Base-by-base conservation (phyloP, 1,284 basidiomycete genomes). In the Agroathelia rolfsii region DNA sequence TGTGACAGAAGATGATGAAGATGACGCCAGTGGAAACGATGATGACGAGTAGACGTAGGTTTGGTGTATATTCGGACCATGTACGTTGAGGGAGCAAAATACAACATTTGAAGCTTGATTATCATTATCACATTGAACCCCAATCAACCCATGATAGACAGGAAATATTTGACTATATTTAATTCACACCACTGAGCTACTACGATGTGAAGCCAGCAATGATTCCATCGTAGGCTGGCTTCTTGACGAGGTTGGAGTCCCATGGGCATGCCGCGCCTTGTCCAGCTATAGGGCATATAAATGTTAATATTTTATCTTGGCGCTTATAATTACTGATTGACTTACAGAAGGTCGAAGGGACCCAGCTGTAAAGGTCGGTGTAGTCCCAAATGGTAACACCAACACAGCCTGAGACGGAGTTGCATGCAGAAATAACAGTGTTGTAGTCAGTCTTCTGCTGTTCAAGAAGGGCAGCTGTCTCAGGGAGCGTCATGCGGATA, bases 1-100 rank as follows among this genome's bases (percentile, higher is more conserved):
- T 17, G 68, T 89, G 13, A 68, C 55, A 3, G 69, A 65, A 34
- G 83, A 85, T 35, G 72, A 76, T 10, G 83, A 82, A 40, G 75
- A 68, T 7, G 68, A 62, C 1, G 74, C 63, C 8, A 53, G 51
- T 21, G 52, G 35, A 20, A 64, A 53, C 2, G 62, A 58, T 12
- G 59, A 61, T n/a, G 51, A 42, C 24, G 40, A 39, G 13, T 25
- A 42, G 18, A 26, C 31, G 31, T 10, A 8, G 11, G 11, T 28
- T 28, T 9, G 23, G 23, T n/a, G n/a, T n/a, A n/a, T n/a, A n/a
- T n/a, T n/a, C n/a, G n/a, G n/a, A n/a, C n/a, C n/a, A n/a, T n/a
- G n/a, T n/a, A n/a, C n/a, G n/a, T n/a, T n/a, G n/a, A n/a, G n/a
- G n/a, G n/a, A n/a, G n/a, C n/a, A n/a, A n/a, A n/a, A n/a, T n/a